phyloP scores from a whole-genome alignment of 129 eudicot species.

The Helianthus annuus region DNA sequence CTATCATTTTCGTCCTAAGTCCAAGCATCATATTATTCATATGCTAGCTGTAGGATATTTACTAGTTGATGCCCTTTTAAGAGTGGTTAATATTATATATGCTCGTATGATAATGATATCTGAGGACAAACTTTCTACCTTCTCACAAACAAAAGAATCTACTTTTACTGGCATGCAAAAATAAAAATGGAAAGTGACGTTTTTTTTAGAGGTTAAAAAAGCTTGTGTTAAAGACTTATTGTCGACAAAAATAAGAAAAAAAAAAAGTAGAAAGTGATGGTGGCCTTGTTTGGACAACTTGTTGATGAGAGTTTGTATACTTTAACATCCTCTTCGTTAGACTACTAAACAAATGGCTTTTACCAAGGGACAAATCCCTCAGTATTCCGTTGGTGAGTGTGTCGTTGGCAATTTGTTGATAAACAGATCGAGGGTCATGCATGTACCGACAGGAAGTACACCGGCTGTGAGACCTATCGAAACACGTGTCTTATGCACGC shows the following conservation, averaged over 20 bases:
- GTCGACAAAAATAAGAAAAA: too few species aligned
- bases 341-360: too few species aligned
- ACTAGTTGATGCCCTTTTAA: slow-evolving; percentile 15
- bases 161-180: slow-evolving; percentile 22
- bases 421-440: too few species aligned
- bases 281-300: slow-evolving; percentile 42
- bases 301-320: slow-evolving; percentile 3
- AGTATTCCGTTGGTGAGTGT: too few species aligned
- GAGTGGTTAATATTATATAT: slow-evolving; percentile 23
- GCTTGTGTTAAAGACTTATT: too few species aligned
- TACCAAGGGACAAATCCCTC: too few species aligned
- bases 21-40: slow-evolving; percentile 15
- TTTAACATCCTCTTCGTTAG: too few species aligned
- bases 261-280: slow-evolving; percentile 24
- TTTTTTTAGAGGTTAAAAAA: slow-evolving; percentile 16
- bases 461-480: too few species aligned
- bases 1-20: slow-evolving; percentile 1
- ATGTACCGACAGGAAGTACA: too few species aligned
- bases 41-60: slow-evolving; percentile 19
- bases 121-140: slow-evolving; percentile 35
- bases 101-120: slow-evolving; percentile 29
- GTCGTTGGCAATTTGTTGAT: too few species aligned
- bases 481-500: too few species aligned
- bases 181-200: slow-evolving; percentile 12
- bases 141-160: slow-evolving; percentile 22